Base-by-base conservation (phyloP, 805 yeast genomes). In the Lipomyces orientalis region DNA sequence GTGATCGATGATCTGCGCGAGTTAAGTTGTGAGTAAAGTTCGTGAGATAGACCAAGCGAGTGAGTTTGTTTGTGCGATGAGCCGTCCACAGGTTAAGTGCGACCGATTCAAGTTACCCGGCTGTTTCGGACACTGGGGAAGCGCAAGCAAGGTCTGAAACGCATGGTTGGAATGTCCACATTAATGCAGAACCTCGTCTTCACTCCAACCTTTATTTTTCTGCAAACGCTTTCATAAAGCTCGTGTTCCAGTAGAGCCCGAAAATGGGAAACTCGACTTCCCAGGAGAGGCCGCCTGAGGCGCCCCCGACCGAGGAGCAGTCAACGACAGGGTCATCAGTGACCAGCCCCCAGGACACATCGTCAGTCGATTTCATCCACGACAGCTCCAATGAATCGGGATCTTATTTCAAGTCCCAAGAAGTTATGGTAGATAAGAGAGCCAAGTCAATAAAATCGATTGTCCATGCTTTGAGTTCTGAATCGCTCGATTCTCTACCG, bases 191-290 rank as follows among this genome's bases (percentile, higher is more conserved):
- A 43, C 49, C n/a, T 9, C 10, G 22, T 16, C 49, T 19, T n/a
- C 49, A n/a, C 49, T 16, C 49, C 49, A 14, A 43, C 16, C 4
- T 5, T 43, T 43, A n/a, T 43, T 43, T 39, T 43, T 6, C 16
- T 25, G 19, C 49, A 16, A 9, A 14, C 35, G 12, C 43, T 57
- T n/a, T 16, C 31, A 12, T 34, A 1, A 9, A 8, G 31, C 31
- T 33, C 22, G n/a, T 14, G 60, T 7, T 34, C 37, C n/a, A 31
- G 14, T 25, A 16, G 31, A 43, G 16, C 49, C n/a, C 4, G 35
- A 25, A 33, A 22, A 69, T 69, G 72, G 72, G 72, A 7, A 69
- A 69, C 62, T 69, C 72, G 7, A 31, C 72, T 29, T 69, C 72
- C 16, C 62, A 55, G 34, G 72, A 69, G 58, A 57, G 55, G 64